Evolutionary conservation across 2,329 filamentous ascomycete genomes (phyloP), one percentile per base, ranked within the genome.

Genomic region (Peltaster fructicola): DNA sequence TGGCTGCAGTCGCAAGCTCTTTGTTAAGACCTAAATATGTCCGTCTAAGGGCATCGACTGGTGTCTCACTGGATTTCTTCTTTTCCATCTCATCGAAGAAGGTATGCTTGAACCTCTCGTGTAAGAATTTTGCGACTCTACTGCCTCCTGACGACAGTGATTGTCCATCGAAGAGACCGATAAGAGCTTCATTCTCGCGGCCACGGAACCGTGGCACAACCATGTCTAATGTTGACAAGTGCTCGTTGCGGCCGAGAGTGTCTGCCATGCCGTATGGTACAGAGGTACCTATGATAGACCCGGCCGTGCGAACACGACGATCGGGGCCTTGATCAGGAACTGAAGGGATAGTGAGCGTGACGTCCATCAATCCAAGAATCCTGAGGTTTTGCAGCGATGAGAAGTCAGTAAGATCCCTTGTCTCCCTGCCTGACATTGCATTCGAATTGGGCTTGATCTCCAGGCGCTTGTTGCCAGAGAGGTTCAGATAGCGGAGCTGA

Each of bases 201-300:
- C 82, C 78, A 43, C 84, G 77, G 55, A 93, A 88, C 22, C 80
- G 71, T 7, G 88, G 88, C 15, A 95, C 79, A 11, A 98, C 81
- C 54, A 98, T 73, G 47, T 98, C 88, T 30, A 95, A 75, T 3
- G 84, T 92, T 4, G 88, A 95, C 25, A 98, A 56, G 48, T 98
- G 88, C 51, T 98, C 88, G 39, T 85, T 84, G 44, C 72, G 78
- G 18, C 88, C 88, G 8, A 98, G 60, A 8, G 80, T 90, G 52
- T 98, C 88, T 6, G 88, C 88, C 84, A 98, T 93, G 32, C 88
- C 88, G 43, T 98, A 98, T 1, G 81, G 75, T 51, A 98, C 67
- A 9, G 42, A 39, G 15, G 80, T 75, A 2, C 85, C 85, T 11
- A 90, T 84, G 28, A 85, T 56, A 1, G 85, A 92, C n/a, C 84